Conservation (phyloP, 2,329 filamentous ascomycete species). For the Beauveria caledonica region DNA sequence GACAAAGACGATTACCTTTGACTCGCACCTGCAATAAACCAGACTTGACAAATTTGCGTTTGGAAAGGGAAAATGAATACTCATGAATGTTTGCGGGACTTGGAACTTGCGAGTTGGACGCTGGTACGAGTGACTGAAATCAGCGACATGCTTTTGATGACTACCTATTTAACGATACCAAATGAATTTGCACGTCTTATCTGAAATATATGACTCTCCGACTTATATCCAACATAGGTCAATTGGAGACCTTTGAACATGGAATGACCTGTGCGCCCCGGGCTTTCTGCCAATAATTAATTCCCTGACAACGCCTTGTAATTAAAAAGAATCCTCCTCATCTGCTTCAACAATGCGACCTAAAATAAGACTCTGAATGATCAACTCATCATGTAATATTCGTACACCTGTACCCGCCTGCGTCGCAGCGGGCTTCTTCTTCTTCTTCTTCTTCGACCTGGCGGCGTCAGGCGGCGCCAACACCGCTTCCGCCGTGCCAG, state of each 20-base stretch:
- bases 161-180: too few species aligned
- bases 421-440: conserved; percentile 18
- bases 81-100: too few species aligned
- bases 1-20: conserved; percentile 10
- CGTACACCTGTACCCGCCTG: conserved; percentile 38
- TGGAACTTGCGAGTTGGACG: too few species aligned
- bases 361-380: conserved; percentile 87
- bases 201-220: too few species aligned
- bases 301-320: background rate
- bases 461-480: conserved; percentile 24
- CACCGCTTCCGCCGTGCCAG: conserved; percentile 43
- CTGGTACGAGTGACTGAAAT: too few species aligned
- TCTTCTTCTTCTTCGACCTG: conserved; percentile 35
- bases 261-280: background rate
- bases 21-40: background rate
- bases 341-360: conserved; percentile 63
- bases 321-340: conserved; percentile 28
- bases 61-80: too few species aligned
- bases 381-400: conserved; percentile 74
- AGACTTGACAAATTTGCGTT: background rate
- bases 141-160: too few species aligned
- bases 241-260: background rate
- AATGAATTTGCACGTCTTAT: too few species aligned
- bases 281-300: background rate
- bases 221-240: background rate